phyloP scores from a whole-genome alignment of 2,329 filamentous ascomycete genomes.

The Fusarium sp. region DNA sequence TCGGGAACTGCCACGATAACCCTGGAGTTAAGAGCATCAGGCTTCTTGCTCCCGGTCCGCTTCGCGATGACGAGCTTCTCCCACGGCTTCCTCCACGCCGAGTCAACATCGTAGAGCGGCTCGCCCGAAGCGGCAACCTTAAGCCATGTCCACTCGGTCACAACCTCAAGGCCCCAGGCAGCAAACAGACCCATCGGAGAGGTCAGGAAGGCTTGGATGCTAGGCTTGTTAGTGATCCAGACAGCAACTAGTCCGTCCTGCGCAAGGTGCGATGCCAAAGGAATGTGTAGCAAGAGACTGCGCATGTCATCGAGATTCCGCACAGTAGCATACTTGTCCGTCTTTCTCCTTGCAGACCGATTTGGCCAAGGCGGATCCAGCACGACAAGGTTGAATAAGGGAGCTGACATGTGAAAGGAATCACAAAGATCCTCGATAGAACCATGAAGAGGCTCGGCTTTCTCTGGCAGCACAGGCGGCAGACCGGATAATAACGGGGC shows the following conservation, averaged over 20 bases:
- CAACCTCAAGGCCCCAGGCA: constrained; percentile 73
- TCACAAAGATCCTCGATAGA: constrained; percentile 57
- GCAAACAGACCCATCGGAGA: constrained; percentile 69
- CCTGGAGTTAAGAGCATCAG: constrained; percentile 52
- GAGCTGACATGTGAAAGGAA: constrained; percentile 57
- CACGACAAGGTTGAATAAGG: constrained; percentile 74
- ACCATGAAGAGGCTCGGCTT: constrained; percentile 61
- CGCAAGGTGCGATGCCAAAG: constrained; percentile 67
- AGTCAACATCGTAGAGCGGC: constrained; percentile 71
- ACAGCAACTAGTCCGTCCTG: constrained; percentile 72
- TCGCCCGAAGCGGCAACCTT: constrained; percentile 77
- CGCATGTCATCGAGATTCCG: constrained; percentile 60
- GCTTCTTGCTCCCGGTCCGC: constrained; percentile 49
- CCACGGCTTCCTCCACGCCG: constrained; percentile 79
- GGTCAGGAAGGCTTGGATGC: constrained; percentile 67
- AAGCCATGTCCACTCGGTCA: constrained; percentile 83
- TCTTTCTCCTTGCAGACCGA: constrained; percentile 74
- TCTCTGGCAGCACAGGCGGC: constrained; percentile 54
- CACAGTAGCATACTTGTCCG: constrained; percentile 61
- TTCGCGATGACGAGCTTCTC: constrained; percentile 76
- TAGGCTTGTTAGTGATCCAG: constrained; percentile 82
- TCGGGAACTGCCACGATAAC: constrained; percentile 79
- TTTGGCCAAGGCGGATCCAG: constrained; percentile 88
- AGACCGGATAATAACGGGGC: constrained; percentile 13
- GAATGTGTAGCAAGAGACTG: constrained; percentile 64